Percentiles rank a stretch among this genome's conserved stretches.
These are phyloP conservation scores for Trichoderma parareesei DNA, from an alignment of 495 filamentous ascomycete species.

Conservation along the genomic window DNA sequence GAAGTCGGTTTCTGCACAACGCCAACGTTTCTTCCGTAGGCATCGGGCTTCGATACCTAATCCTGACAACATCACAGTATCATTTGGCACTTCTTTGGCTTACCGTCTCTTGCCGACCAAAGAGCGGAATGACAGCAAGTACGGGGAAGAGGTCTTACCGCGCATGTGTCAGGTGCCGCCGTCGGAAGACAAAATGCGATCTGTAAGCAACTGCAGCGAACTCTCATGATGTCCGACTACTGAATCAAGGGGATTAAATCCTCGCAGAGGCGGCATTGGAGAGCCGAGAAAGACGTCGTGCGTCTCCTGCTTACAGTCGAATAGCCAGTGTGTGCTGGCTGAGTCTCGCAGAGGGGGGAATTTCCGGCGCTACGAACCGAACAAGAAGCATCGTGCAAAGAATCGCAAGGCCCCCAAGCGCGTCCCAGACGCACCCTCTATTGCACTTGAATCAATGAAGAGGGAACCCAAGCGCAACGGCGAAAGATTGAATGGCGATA, in stretches of 20 bases:
- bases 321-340: constrained; percentile 3
- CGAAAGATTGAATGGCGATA: neutral
- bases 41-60: too few relatives aligned
- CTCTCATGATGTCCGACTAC: neutral
- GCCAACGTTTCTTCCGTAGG: too few relatives aligned
- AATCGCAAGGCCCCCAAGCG: neutral
- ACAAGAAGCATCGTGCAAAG: neutral
- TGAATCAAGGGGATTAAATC: neutral
- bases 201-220: neutral
- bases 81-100: neutral
- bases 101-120: neutral
- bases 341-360: constrained; percentile 5
- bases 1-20: too few relatives aligned
- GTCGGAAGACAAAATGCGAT: constrained; percentile 3
- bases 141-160: constrained; percentile 4
- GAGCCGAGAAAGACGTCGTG: constrained; percentile 4
- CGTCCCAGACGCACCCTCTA: neutral
- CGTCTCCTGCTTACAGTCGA: neutral
- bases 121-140: neutral
- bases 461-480: neutral
- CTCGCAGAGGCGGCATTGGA: neutral
- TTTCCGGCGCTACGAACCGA: neutral
- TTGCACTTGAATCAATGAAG: neutral
- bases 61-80: too few relatives aligned
- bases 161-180: constrained; percentile 6